Percentiles rank a stretch among this genome's conserved stretches.
Evolutionary conservation across 2,329 filamentous ascomycete genomes (phyloP).

Genomic region (Apiospora sp.): DNA sequence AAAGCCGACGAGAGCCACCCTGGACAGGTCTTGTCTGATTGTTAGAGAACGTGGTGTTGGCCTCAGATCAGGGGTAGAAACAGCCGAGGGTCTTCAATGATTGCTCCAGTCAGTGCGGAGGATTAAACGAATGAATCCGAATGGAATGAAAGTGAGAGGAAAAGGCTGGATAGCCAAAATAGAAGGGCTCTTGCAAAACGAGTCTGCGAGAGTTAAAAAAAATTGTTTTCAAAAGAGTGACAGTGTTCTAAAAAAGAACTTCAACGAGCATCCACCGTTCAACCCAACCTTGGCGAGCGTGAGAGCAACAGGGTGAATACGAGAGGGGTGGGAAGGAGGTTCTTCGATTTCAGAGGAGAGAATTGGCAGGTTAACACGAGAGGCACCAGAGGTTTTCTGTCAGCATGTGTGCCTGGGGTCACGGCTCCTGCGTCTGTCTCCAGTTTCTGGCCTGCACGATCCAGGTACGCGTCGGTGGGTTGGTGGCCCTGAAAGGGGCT

Average conservation of each 20-base stretch:
- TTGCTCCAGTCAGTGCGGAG: constrained; percentile 26
- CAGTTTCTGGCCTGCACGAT: constrained; percentile 17
- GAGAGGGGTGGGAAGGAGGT: constrained; percentile 2
- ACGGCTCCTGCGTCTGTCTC: constrained; percentile 2
- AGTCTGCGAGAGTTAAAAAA: constrained; percentile 24
- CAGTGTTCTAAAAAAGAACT: constrained; percentile 22
- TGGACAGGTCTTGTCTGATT: constrained; percentile 31
- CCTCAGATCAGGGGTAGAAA: constrained; percentile 40
- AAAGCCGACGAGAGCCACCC: constrained; percentile 26
- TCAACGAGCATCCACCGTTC: constrained; percentile 14
- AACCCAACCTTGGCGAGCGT: constrained; percentile 3
- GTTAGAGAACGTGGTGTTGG: constrained; percentile 40
- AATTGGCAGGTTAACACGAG: constrained; percentile 9
- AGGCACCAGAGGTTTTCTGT: constrained; percentile 15
- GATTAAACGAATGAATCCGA: constrained; percentile 23
- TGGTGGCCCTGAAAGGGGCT: constrained; percentile 2
- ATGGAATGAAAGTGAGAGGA: constrained; percentile 36
- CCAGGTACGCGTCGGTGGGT: background rate
- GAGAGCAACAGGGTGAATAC: constrained; percentile 5
- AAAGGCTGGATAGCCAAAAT: constrained; percentile 31
- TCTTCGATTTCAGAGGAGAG: constrained; percentile 14
- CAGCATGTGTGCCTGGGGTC: constrained; percentile 7
- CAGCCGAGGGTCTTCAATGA: constrained; percentile 34
- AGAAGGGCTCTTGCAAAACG: constrained; percentile 24
- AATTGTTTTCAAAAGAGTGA: constrained; percentile 23